Conservation (phyloP, 495 filamentous ascomycete species). For the Antarctomyces pellizariae region DNA sequence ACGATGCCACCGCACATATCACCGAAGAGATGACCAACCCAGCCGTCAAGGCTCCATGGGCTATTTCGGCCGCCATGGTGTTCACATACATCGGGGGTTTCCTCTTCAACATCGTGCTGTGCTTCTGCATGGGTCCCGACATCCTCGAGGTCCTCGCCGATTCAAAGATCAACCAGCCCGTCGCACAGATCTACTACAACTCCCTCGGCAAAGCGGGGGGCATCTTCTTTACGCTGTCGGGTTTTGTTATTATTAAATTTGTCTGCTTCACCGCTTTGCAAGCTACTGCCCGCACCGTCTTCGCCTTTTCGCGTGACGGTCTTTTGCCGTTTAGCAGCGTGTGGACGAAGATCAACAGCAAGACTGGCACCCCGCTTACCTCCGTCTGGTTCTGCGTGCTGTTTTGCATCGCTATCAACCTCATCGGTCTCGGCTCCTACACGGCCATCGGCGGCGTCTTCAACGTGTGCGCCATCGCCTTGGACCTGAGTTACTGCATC, state of each 20-base stretch:
- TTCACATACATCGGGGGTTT: slow-evolving; percentile 38
- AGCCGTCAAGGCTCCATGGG: slow-evolving; percentile 31
- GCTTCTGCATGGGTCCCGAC: slow-evolving; percentile 32
- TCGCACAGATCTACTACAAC: slow-evolving; percentile 41
- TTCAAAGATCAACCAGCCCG: slow-evolving; percentile 29
- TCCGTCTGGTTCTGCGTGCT: slow-evolving; percentile 36
- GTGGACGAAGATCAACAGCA: slow-evolving; percentile 28
- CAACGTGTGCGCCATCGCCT: slow-evolving; percentile 35
- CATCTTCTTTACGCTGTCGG: slow-evolving; percentile 34
- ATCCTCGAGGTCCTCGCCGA: slow-evolving; percentile 19
- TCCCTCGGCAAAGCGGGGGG: slow-evolving; percentile 31
- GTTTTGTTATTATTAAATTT: slow-evolving; percentile 32
- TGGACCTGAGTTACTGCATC: slow-evolving; percentile 39
- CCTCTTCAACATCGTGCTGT: slow-evolving; percentile 38
- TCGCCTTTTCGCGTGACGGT: slow-evolving; percentile 35
- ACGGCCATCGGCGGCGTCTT: slow-evolving; percentile 37
- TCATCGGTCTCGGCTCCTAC: slow-evolving; percentile 37
- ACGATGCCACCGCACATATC: slow-evolving; percentile 36
- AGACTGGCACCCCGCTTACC: slow-evolving; percentile 32
- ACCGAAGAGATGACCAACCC: slow-evolving; percentile 38
- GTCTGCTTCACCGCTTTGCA: slow-evolving; percentile 39
- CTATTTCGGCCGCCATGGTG: slow-evolving; percentile 32
- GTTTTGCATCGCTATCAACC: slow-evolving; percentile 32
- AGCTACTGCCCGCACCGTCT: slow-evolving; percentile 34
- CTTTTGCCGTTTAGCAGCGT: slow-evolving; percentile 28